Evolutionary conservation across 441 rosid species (phyloP).

Genomic region (Pelargonium citronellum): DNA sequence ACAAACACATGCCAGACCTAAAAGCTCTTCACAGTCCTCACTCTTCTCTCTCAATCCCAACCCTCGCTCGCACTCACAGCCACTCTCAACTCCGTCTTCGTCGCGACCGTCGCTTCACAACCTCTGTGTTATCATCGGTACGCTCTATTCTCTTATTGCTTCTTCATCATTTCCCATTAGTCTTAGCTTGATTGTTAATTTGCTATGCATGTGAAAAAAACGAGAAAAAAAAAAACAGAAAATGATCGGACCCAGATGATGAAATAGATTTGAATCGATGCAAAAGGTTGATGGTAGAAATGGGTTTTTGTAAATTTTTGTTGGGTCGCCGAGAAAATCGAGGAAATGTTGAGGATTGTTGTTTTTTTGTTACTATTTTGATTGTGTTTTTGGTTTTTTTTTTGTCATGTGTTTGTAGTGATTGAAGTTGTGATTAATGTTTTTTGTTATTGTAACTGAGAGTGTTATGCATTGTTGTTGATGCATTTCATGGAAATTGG

Average conservation of each 20-base stretch:
- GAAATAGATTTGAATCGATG: not conserved
- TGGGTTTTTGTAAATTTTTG: not conserved
- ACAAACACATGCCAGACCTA: not conserved
- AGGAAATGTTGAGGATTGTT: not conserved
- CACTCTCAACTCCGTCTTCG: not conserved
- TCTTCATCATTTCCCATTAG: not conserved
- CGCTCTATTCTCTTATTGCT: not conserved
- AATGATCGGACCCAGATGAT: not conserved
- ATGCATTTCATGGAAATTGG: constrained; percentile 1
- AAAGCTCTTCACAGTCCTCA: not conserved
- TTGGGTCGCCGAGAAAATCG: not conserved
- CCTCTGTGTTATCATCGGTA: not conserved
- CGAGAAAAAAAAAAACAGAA: not conserved
- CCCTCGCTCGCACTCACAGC: not conserved
- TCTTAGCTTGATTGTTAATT: not conserved
- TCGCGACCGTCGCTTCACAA: not conserved
- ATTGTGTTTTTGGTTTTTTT: no score
- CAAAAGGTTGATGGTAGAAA: not conserved
- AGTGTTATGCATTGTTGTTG: constrained; percentile 8
- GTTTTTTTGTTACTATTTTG: not conserved
- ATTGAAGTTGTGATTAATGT: not conserved
- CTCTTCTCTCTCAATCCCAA: not conserved
- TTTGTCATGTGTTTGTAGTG: not conserved
- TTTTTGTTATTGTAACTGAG: not conserved
- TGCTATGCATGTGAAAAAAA: not conserved